These are phyloP conservation scores for Pythium oligandrum DNA, from an alignment of 352 stramenopile genomes.

Conservation along the genomic window DNA sequence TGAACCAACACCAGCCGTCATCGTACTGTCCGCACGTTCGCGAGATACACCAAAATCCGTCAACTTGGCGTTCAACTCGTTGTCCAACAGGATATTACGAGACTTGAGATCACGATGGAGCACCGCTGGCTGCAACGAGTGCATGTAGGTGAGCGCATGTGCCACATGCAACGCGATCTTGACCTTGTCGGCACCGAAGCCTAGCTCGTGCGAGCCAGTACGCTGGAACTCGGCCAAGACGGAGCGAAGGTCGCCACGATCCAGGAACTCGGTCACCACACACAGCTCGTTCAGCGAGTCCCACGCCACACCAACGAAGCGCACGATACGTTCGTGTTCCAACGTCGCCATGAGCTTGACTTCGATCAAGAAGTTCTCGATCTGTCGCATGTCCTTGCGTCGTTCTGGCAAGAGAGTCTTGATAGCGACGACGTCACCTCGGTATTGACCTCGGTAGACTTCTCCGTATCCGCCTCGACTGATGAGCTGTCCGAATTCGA, in stretches of 20 bases:
- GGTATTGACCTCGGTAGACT: conserved; percentile 43
- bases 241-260: conserved; percentile 16
- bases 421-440: conserved; percentile 41
- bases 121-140: conserved; percentile 5
- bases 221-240: conserved; percentile 27
- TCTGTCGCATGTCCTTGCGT: conserved; percentile 44
- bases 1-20: background rate
- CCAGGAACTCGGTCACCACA: conserved; percentile 25
- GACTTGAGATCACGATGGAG: conserved; percentile 12
- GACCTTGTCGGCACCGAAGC: conserved; percentile 22
- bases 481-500: conserved; percentile 34
- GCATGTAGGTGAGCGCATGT: conserved; percentile 12
- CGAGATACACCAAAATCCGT: conserved; percentile 13
- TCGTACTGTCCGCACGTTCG: background rate
- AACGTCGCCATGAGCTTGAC: conserved; percentile 54
- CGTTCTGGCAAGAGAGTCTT: conserved; percentile 51
- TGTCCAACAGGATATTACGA: conserved; percentile 6
- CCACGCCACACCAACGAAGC: conserved; percentile 65
- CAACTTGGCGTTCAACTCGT: conserved; percentile 19
- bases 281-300: conserved; percentile 22
- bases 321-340: conserved; percentile 57
- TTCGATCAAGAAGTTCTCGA: conserved; percentile 44
- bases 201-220: conserved; percentile 3
- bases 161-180: conserved; percentile 24
- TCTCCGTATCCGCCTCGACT: conserved; percentile 46